Evolutionary conservation across 805 yeast genomes (phyloP), one percentile per base, ranked within the genome.

Genomic region (Metschnikowia matae): DNA sequence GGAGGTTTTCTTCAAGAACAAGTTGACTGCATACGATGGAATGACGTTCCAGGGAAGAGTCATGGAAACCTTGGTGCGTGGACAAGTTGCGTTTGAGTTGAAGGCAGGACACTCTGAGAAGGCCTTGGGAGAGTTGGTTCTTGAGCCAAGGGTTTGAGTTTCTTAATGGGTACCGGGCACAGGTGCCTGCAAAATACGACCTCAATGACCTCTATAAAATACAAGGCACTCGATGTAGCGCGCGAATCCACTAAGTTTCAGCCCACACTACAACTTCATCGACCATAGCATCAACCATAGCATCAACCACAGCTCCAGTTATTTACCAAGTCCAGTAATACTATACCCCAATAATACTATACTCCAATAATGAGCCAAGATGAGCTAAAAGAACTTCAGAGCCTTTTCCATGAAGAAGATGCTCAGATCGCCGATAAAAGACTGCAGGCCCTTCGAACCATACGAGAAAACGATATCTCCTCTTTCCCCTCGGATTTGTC

Each of bases 1-100:
- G 18, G 71, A 77, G 40, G 81, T 87, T 32, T 79, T 68, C 57
- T 92, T 87, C 74, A 90, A 89, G 59, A 92, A 91, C 73, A 91
- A 90, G 66, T 68, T 92, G 48, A 87, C 96, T 1, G 96, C 96
- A 0, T 92, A 89, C 64, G 77, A 88, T 60, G 96, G 96, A 4
- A 73, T 73, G 70, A 66, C 73, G 46, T 71, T 89, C 53, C 69
- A 66, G 38, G 97, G 98, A 21, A 75, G 83, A 52, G 95, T 91
- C 6, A 71, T 83, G 45, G 91, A 86, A 66, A 89, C 97, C 0
- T 71, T 87, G 43, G 75, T 92, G 14, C 76, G 97, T 56, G 97
- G 97, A 3, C 71, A 77, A 39, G 71, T 83, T 0, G 85, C 87
- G 14, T 92, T 78, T 66, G 80, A 80, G 4, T 64, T 71, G 35